A percentile compares a stretch with the other conserved stretches of the same genome.
These are phyloP conservation scores for Sambucus nigra DNA, from an alignment of 129 eudicot genomes.

Conservation along the genomic window DNA sequence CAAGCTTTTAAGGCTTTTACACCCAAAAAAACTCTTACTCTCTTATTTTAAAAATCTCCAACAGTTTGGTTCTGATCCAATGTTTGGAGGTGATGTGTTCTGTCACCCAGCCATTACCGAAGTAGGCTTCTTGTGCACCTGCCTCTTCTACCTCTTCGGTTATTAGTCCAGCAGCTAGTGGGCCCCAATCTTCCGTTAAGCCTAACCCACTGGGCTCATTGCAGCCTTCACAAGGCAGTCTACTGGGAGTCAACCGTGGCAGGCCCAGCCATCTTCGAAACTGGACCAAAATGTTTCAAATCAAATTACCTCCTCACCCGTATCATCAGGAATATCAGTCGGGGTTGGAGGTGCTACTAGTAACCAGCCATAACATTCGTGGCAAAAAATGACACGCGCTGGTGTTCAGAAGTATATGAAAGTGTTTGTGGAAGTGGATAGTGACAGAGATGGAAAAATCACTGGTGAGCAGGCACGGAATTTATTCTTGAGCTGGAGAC, in stretches of 20 bases:
- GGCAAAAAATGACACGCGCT: constrained; percentile 93
- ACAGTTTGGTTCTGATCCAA: constrained; percentile 35
- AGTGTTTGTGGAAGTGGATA: constrained; percentile 85
- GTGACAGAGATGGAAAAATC: constrained; percentile 89
- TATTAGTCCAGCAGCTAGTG: constrained; percentile 30
- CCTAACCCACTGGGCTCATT: constrained; percentile 59
- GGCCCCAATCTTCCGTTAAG: constrained; percentile 37
- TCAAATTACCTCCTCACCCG: constrained; percentile 33
- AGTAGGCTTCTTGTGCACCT: constrained; percentile 39
- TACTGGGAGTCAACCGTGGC: constrained; percentile 35
- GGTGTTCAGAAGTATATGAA: constrained; percentile 79
- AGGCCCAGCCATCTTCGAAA: constrained; percentile 31
- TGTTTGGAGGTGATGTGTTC: constrained; percentile 74
- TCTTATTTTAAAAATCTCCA: too few relatives aligned
- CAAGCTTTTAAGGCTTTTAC: too few relatives aligned
- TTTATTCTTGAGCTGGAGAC: constrained; percentile 89
- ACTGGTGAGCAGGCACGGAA: constrained; percentile 85
- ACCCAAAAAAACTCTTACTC: too few relatives aligned
- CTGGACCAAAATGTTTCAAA: constrained; percentile 43
- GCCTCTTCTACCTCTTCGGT: constrained; percentile 32
- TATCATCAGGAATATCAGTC: constrained; percentile 35
- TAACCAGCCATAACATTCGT: constrained; percentile 48
- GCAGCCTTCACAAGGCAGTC: constrained; percentile 54
- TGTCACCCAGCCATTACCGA: constrained; percentile 41
- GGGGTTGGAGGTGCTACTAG: constrained; percentile 34